Evolutionary conservation across 1,284 basidiomycete genomes (phyloP), one percentile per base, ranked within the genome.

Genomic region (Ustilago xerochloae): DNA sequence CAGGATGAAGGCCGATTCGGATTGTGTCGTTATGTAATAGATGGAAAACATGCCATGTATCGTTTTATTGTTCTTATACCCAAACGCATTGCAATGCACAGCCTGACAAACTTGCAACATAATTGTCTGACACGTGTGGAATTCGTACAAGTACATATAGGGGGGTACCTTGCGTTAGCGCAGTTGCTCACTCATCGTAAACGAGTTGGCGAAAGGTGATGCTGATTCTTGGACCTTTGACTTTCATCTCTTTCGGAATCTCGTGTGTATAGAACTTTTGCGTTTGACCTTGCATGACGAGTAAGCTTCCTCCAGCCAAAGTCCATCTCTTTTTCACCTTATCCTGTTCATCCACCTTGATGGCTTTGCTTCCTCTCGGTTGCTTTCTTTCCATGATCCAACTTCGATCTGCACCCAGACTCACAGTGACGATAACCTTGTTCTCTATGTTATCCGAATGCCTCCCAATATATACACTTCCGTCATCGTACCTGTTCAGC

Each of bases 281-380:
- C 6, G 87, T 88, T 20, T 84, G 72, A 38, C 87, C 87, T 63
- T 87, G 87, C 88, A 88, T 88, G 16, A 88, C 85, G 20, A 88
- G 75, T 45, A 89, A 64, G 52, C 87, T 87, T 1, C 88, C 88
- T 39, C 86, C 85, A 1, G 58, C 84, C 15, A 88, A 80, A 56
- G 55, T 80, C 84, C 85, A 86, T 20, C 77, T 79, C 78, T 81
- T 60, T 50, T 68, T 62, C 18, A 60, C n/a, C 54, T 46, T 59
- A 3, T 59, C 67, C n/a, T 33, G 28, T 0, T 36, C 50, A 15
- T 29, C 12, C 18, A 28, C 3, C 12, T 36, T 33, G 6, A 13
- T 3, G 5, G 13, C 41, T 26, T 20, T 33, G 33, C 36, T 62
- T 46, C 35, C 55, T 18, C 59, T 59, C 15, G 54, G 38, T 22